Evolutionary conservation across 176 grass and related monocot species (phyloP).

Genomic region (Hsuehochloa calcarea): DNA sequence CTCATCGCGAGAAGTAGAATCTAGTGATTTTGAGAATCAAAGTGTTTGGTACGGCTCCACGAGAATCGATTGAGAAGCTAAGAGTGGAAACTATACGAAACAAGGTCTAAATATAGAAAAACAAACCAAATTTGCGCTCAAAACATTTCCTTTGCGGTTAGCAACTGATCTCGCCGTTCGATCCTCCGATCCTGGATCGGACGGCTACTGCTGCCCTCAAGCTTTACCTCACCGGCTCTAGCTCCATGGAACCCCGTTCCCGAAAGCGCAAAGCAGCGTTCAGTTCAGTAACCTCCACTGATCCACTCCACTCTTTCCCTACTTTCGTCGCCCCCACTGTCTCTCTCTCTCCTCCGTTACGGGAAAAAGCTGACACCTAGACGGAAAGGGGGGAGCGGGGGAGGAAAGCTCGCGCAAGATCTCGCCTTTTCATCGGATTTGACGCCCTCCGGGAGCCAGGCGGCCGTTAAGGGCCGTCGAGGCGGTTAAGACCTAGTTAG

Average conservation of each 20-base stretch:
- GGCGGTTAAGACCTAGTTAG: background rate
- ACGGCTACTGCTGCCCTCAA: too few species aligned
- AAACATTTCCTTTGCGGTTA: too few species aligned
- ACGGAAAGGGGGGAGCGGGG: conserved; percentile 36
- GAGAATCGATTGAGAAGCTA: too few species aligned
- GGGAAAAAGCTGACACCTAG: conserved; percentile 39
- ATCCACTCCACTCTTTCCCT: background rate
- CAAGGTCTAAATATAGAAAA: background rate
- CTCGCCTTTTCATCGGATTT: conserved; percentile 37
- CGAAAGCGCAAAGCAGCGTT: background rate
- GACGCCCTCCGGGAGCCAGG: conserved; percentile 21
- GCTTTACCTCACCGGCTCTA: too few species aligned
- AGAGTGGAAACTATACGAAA: too few species aligned
- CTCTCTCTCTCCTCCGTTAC: background rate
- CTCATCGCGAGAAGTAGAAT: too few species aligned
- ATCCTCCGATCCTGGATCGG: too few species aligned
- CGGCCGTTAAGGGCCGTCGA: conserved; percentile 9
- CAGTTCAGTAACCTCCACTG: background rate
- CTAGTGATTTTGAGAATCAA: too few species aligned
- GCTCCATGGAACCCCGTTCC: background rate
- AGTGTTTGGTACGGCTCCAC: too few species aligned
- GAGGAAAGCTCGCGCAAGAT: conserved; percentile 22
- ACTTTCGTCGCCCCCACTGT: conserved; percentile 5
- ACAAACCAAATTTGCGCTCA: too few species aligned
- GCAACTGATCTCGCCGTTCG: too few species aligned